These are phyloP conservation scores for Puccinia hordei DNA, from an alignment of 1,284 basidiomycete species.

Conservation along the genomic window DNA sequence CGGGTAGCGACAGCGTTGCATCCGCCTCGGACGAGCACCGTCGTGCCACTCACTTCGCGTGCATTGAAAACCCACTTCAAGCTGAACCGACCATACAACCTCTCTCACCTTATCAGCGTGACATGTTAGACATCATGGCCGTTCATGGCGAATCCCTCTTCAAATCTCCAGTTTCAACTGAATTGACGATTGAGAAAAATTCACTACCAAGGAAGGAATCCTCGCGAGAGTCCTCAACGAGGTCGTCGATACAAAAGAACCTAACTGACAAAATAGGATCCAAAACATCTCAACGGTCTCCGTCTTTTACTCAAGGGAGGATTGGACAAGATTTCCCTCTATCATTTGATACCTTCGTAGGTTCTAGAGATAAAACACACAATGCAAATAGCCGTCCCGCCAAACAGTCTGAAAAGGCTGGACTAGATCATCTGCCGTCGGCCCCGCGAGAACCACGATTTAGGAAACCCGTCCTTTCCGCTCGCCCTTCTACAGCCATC, in stretches of 20 bases:
- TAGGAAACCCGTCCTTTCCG: not conserved
- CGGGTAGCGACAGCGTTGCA: not conserved
- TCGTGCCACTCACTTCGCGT: not conserved
- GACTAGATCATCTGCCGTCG: no score
- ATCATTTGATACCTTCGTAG: not conserved
- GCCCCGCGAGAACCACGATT: not conserved
- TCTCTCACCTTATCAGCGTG: constrained; percentile 8
- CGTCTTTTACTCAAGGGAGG: not conserved
- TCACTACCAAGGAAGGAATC: not conserved
- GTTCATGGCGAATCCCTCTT: constrained; percentile 16
- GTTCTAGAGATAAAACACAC: not conserved
- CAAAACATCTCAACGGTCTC: not conserved
- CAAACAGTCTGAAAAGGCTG: not conserved
- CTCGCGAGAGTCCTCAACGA: not conserved
- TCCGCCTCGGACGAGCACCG: not conserved
- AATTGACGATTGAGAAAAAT: not conserved
- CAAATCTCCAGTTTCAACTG: constrained; percentile 2
- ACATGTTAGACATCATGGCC: constrained; percentile 13
- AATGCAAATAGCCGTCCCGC: not conserved
- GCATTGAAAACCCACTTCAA: not conserved
- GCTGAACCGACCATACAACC: not conserved
- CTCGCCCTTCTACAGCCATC: constrained; percentile 3
- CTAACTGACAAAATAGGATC: not conserved
- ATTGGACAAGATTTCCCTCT: not conserved
- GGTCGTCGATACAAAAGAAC: not conserved